A percentile compares a stretch with the other conserved stretches of the same genome.
phyloP scores from a whole-genome alignment of 164 flowering plant species.

The Stephania cephalantha region DNA sequence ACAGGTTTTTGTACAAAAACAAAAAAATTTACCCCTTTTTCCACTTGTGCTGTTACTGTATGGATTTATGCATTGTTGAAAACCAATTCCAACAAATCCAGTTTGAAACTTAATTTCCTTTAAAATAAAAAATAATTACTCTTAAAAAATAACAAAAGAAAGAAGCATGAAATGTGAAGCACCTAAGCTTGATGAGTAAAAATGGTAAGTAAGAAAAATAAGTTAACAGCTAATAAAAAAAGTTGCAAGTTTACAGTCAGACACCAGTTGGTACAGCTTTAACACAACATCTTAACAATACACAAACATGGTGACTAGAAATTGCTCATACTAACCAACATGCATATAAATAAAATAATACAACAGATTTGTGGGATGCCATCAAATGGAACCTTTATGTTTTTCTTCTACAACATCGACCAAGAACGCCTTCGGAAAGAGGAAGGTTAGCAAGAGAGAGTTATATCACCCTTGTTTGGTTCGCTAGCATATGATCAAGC shows the following conservation, averaged over 20 bases:
- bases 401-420: background rate
- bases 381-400: background rate
- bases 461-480: constrained; percentile 8
- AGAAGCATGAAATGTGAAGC: background rate
- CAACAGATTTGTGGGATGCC: background rate
- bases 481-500: constrained; percentile 19
- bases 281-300: background rate
- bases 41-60: too few species aligned
- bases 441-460: background rate
- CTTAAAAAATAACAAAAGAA: background rate
- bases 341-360: too few species aligned
- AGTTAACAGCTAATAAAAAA: background rate
- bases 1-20: constrained; percentile 24
- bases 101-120: too few species aligned
- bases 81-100: too few species aligned
- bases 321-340: background rate
- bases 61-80: too few species aligned
- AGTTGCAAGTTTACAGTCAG: too few species aligned
- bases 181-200: background rate
- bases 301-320: background rate
- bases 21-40: too few species aligned
- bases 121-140: background rate
- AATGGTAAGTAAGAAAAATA: background rate
- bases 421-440: background rate
- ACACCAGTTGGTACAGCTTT: background rate